Evolutionary conservation across 192 early-diverging fungal genomes (phyloP), one percentile per base, ranked within the genome.

Genomic region (Backusella morwellensis): DNA sequence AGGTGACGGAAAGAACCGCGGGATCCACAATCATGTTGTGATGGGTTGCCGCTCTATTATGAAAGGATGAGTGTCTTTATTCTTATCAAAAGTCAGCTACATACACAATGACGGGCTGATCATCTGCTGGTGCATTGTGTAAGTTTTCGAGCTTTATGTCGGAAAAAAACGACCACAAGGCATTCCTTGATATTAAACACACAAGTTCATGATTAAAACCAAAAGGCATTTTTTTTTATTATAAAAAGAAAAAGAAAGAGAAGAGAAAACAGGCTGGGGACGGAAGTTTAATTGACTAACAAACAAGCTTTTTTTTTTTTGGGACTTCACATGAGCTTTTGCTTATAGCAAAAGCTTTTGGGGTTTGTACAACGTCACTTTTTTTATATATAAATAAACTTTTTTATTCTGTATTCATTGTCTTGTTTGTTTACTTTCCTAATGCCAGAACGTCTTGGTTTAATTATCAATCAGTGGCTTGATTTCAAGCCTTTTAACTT

Each of bases 11-110:
- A 12, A 88, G 66, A 2, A 84, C 68, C 3, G 84, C 80, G 14
- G 85, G 82, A 73, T 88, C 87, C 0, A 86, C 80, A 70, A 86
- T 81, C 87, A 88, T 88, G 72, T 88, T 88, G 63, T 82, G 84
- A 75, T 86, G 85, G 3, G 85, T 86, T 0, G 80, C 77, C 32
- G 81, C 75, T 38, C 81, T 83, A 50, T 35, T 52, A 32, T 32
- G 32, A 32, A 32, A 3, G 2, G 32, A 32, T 32, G 32, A 32
- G 32, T 32, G 32, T 32, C 32, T 32, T 32, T 32, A 32, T 32
- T 2, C 32, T 2, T 32, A n/a, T n/a, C n/a, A n/a, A n/a, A n/a
- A 32, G 32, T 32, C 32, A 32, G 1, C 3, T 3, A 32, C 41
- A 73, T 82, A 86, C 85, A 77, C 73, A 68, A 86, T 82, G 68